Evolutionary conservation across 495 filamentous ascomycete genomes (phyloP).

Genomic region (Apodospora peruviana): DNA sequence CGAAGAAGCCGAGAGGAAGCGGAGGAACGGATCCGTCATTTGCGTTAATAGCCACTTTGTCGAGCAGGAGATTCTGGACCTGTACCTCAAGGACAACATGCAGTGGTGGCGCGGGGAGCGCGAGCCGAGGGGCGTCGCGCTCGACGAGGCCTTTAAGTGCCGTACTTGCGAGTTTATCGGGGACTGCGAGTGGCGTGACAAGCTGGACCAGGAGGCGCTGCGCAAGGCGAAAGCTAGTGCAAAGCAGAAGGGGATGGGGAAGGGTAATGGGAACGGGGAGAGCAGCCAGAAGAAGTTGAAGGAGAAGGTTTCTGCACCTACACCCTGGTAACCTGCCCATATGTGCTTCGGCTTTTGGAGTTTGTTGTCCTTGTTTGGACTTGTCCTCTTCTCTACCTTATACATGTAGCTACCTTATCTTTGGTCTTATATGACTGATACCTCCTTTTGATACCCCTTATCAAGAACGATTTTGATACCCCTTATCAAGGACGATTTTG

Average conservation of each 20-base stretch:
- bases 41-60: constrained; percentile 66
- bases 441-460: no score
- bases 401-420: no score
- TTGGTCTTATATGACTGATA: no score
- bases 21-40: constrained; percentile 38
- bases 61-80: constrained; percentile 53
- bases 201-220: constrained; percentile 25
- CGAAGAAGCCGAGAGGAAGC: constrained; percentile 28
- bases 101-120: constrained; percentile 84
- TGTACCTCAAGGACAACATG: constrained; percentile 65
- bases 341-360: no score
- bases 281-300: not conserved
- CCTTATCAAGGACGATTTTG: constrained; percentile 11
- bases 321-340: no score
- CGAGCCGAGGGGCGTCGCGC: constrained; percentile 68
- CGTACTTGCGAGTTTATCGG: constrained; percentile 51
- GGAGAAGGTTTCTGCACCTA: no score
- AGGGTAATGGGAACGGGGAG: no score
- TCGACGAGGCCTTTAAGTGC: constrained; percentile 92
- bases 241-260: not conserved
- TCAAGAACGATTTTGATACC: not conserved
- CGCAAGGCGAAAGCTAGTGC: no score
- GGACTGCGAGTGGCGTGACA: constrained; percentile 47
- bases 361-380: no score
- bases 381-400: no score